Evolutionary conservation across 306 rosid species (phyloP).

Genomic region (Abrus pulchellus): DNA sequence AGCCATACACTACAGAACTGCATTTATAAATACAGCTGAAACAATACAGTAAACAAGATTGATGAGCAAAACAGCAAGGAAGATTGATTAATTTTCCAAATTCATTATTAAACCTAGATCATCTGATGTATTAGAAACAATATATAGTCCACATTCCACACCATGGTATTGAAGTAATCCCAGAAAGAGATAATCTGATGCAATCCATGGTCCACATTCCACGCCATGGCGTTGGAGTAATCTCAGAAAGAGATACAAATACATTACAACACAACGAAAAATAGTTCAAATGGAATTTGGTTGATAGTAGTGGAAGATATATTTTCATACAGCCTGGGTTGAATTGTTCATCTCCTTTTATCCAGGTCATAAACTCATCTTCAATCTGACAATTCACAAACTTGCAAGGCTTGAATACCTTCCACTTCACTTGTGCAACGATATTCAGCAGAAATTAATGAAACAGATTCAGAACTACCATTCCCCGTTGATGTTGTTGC

Average conservation of each 20-base stretch:
- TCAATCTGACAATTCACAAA: conserved; percentile 38
- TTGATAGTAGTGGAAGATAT: conserved; percentile 4
- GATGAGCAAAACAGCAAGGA: background rate
- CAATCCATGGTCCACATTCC: background rate
- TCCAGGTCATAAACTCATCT: background rate
- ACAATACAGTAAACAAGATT: background rate
- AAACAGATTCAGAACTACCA: conserved; percentile 38
- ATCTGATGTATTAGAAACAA: conserved; percentile 9
- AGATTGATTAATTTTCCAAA: background rate
- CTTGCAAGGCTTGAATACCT: conserved; percentile 37
- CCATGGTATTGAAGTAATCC: background rate
- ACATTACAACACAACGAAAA: conserved; percentile 46
- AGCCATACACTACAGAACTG: background rate
- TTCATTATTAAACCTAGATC: background rate
- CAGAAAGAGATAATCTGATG: conserved; percentile 12
- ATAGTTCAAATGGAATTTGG: background rate
- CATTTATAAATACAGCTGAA: no score
- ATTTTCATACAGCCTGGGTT: background rate
- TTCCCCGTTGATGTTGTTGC: conserved; percentile 32
- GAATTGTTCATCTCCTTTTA: background rate
- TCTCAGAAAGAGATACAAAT: conserved; percentile 31
- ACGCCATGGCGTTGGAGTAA: background rate
- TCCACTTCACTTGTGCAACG: conserved; percentile 47
- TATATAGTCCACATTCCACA: background rate
- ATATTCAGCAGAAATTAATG: conserved; percentile 52